Percentiles rank a stretch among this genome's conserved stretches.
phyloP scores from a whole-genome alignment of 1,284 basidiomycete genomes.

The Malassezia globosa region DNA sequence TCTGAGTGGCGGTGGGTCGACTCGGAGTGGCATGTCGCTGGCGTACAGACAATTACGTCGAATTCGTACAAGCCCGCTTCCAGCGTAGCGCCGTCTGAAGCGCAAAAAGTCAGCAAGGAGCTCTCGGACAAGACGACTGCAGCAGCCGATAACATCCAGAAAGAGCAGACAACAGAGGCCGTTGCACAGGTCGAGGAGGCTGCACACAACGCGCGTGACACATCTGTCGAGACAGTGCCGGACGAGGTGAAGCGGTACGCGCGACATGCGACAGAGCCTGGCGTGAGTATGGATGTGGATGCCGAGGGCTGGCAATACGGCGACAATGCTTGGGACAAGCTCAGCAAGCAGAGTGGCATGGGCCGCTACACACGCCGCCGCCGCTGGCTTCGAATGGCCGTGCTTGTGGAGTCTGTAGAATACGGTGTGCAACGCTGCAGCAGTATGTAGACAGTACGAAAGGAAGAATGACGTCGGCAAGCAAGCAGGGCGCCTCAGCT shows the following conservation, averaged over 20 bases:
- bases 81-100: slow-evolving; percentile 5
- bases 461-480: no score
- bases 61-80: slow-evolving; percentile 7
- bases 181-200: background rate
- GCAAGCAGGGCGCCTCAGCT: background rate
- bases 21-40: slow-evolving; percentile 48
- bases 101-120: slow-evolving; percentile 9
- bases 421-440: slow-evolving; percentile 21
- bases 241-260: slow-evolving; percentile 4
- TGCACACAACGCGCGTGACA: background rate
- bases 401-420: slow-evolving; percentile 45
- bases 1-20: slow-evolving; percentile 50
- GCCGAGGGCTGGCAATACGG: slow-evolving; percentile 83
- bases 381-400: slow-evolving; percentile 48
- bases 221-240: background rate
- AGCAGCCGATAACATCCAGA: no score
- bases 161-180: no score
- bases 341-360: slow-evolving; percentile 65
- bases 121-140: no score
- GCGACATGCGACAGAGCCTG: background rate
- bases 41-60: slow-evolving; percentile 21
- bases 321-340: slow-evolving; percentile 88
- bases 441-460: no score
- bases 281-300: slow-evolving; percentile 55
- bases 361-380: slow-evolving; percentile 54